phyloP scores from a whole-genome alignment of 768 basidiomycete genomes.

The Sarcomyxa edulis region DNA sequence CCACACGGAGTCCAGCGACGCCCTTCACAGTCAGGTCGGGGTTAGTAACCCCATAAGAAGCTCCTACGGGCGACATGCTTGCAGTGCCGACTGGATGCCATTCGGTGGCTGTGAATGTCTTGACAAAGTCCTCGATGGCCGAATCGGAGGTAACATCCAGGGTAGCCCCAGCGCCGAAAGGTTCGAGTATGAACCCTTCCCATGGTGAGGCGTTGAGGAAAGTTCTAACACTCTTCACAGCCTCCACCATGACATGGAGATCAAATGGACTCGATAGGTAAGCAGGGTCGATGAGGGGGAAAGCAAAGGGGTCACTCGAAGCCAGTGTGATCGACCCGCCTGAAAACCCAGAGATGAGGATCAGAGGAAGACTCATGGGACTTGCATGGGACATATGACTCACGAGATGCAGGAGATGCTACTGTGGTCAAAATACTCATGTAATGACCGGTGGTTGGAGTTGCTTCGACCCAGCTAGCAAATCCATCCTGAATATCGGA shows the following conservation, averaged over 20 bases:
- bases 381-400: neutral
- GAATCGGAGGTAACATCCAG: slow-evolving; percentile 19
- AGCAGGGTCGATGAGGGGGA: slow-evolving; percentile 41
- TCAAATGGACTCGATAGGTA: slow-evolving; percentile 24
- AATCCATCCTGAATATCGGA: slow-evolving; percentile 6
- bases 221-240: slow-evolving; percentile 16
- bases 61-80: slow-evolving; percentile 18
- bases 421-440: slow-evolving; percentile 18
- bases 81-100: slow-evolving; percentile 25
- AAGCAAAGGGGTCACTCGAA: slow-evolving; percentile 35
- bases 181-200: neutral
- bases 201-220: slow-evolving; percentile 9
- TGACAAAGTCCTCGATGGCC: slow-evolving; percentile 13
- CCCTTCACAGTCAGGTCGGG: slow-evolving; percentile 26
- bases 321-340: slow-evolving; percentile 23
- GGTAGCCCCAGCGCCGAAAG: slow-evolving; percentile 7
- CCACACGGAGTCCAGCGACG: slow-evolving; percentile 23
- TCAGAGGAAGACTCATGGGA: neutral
- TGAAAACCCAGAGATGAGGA: slow-evolving; percentile 4
- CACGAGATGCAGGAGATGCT: slow-evolving; percentile 19
- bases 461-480: neutral
- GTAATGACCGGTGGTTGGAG: slow-evolving; percentile 3
- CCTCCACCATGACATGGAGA: slow-evolving; percentile 18
- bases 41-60: slow-evolving; percentile 24
- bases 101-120: slow-evolving; percentile 6